Evolutionary conservation across 768 basidiomycete genomes (phyloP), one percentile per base, ranked within the genome.

Genomic region (Terana coerulea): DNA sequence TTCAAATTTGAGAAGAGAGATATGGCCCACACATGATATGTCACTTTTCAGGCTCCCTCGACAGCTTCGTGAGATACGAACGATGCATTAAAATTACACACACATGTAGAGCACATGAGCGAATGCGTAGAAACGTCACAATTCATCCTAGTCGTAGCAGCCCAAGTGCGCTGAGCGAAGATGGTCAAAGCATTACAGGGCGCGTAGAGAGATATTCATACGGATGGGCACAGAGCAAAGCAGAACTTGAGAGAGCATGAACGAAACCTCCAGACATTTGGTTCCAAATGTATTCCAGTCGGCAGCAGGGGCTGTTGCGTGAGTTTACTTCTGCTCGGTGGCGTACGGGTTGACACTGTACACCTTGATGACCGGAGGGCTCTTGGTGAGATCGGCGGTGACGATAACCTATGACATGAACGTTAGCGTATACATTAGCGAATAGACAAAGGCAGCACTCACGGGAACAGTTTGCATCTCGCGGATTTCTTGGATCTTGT

Each of bases 331-430:
- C 53, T 75, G 75, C 68, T 78, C 79, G 57, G 72, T 69, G 35
- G 90, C 85, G 67, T 90, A 95, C 7, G 93, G 93, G 65, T 94
- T 94, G 63, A 93, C 89, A 61, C 91, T 93, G 76, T 94, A 94
- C 51, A 98, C 93, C 70, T 97, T 95, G 77, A 98, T 88, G 62
- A 98, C 91, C 3, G 94, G 94, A 34, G 94, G 94, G 60, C 89
- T 92, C 81, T 95, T 97, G 55, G 91, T 92, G 60, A 95, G 71
- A 67, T 98, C 94, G 28, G 92, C 92, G 35, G 93, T 95, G 59
- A 97, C 86, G 62, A 97, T 95, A 59, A 95, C 92, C 91, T 93
- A 59, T 3, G 52, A 12, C 34, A 41, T 61, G 53, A 54, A 12
- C 11, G 36, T 39, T 15, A n/a, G 37, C 29, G 39, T 2, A 24